These are phyloP conservation scores for Codiaeum variegatum DNA, from an alignment of 441 rosid genomes.

Conservation along the genomic window DNA sequence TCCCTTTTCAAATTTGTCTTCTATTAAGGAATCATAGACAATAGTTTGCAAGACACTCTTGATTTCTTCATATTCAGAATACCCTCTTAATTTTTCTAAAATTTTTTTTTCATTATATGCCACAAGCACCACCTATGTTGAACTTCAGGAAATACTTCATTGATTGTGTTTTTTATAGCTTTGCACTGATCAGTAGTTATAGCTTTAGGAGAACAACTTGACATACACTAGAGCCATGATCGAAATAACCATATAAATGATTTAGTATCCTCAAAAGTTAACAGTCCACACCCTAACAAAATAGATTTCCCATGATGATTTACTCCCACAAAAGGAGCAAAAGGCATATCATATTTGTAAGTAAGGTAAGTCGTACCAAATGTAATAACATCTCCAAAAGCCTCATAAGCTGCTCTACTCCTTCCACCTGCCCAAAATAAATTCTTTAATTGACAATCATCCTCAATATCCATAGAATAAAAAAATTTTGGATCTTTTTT, in stretches of 20 bases:
- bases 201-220: neutral
- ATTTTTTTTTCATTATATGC: neutral
- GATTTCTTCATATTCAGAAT: neutral
- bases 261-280: too few species aligned
- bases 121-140: neutral
- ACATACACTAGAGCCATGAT: neutral
- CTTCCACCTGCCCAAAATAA: neutral
- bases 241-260: neutral
- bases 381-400: neutral
- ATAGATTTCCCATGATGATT: neutral
- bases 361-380: neutral
- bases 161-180: neutral
- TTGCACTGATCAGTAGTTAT: neutral
- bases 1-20: neutral
- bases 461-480: too few species aligned
- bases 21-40: too few species aligned
- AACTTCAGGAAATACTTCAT: neutral
- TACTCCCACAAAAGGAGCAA: neutral
- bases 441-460: too few species aligned
- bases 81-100: neutral
- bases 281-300: neutral
- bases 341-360: neutral
- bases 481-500: too few species aligned
- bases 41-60: too few species aligned
- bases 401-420: neutral